phyloP scores from a whole-genome alignment of 179 eudicot genomes.

The Beta macrorhiza region DNA sequence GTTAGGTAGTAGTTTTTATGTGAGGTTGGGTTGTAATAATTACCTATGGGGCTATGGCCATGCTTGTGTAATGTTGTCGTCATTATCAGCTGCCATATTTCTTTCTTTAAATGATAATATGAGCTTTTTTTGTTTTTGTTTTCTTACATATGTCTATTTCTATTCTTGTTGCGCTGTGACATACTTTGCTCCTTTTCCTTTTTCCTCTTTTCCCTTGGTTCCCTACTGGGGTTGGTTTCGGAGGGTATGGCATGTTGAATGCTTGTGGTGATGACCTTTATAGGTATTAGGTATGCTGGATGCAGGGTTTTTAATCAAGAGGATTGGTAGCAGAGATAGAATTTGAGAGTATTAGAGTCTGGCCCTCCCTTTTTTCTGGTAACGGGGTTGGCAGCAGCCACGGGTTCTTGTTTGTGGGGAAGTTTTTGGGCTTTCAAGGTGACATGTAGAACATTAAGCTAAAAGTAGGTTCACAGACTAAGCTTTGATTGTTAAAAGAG shows the following conservation, averaged over 20 bases:
- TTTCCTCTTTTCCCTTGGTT: not conserved
- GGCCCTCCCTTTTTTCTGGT: not conserved
- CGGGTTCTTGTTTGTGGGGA: not conserved
- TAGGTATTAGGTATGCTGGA: slow-evolving; percentile 3
- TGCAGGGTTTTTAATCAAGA: not conserved
- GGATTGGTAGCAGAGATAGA: not conserved
- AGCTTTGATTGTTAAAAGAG: not conserved
- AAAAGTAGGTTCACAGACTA: not conserved
- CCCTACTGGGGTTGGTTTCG: not conserved
- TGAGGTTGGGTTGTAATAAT: not conserved
- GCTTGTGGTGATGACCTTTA: not conserved
- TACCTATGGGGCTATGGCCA: not conserved
- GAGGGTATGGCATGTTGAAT: not conserved
- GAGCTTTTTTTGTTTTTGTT: not conserved
- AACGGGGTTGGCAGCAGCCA: not conserved
- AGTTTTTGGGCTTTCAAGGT: not conserved
- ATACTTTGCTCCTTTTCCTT: not conserved
- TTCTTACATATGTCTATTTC: not conserved
- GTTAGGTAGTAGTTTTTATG: slow-evolving; percentile 6
- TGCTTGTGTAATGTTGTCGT: not conserved
- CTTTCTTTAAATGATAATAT: not conserved
- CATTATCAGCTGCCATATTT: not conserved
- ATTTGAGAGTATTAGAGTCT: not conserved
- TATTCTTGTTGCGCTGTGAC: not conserved
- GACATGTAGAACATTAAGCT: not conserved